Evolutionary conservation across 2,329 filamentous ascomycete genomes (phyloP), one percentile per base, ranked within the genome.

Genomic region (Aureobasidium sp.): DNA sequence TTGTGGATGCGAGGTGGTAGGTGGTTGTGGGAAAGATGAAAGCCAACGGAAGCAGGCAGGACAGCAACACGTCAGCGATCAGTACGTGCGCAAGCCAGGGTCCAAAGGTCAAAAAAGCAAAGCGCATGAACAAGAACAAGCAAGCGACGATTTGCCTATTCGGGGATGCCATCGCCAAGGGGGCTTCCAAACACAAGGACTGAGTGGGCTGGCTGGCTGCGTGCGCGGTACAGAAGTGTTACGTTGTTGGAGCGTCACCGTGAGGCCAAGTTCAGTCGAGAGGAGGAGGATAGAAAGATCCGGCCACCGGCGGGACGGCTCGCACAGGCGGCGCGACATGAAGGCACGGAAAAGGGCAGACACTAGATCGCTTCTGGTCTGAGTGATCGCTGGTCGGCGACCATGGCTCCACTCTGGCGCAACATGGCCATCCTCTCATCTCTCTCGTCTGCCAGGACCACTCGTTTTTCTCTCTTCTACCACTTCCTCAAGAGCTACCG

Each of bases 31-130:
- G 83, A 44, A 69, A 67, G 51, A 73, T 27, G 13, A 63, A 48
- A 10, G 70, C 70, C 41, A 72, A 47, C 13, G 70, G 73, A 25
- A 74, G 68, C 30, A 74, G 67, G 5, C 67, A 63, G 11, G 72
- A 74, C 29, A 75, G 67, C 39, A 77, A 67, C 25, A 82, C 53
- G 68, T 86, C 82, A 66, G 81, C 79, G 42, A 79, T 62, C 32
- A 66, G 45, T 36, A 86, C 75, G 66, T 78, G 79, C 8, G 77
- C 36, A 16, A 81, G 70, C 81, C 83, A 86, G 34, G 82, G 82
- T 13, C 69, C 32, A 21, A 71, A 64, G 44, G 45, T 50, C n/a
- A 72, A 66, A 51, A 68, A 29, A 47, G 67, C 63, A 61, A 64
- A 65, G 32, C 75, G 61, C 36, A 78, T 65, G 60, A 82, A 68